Percentiles rank a stretch among this genome's conserved stretches.
These are phyloP conservation scores for Rosa chinensis DNA, from an alignment of 306 rosid genomes.

Conservation along the genomic window DNA sequence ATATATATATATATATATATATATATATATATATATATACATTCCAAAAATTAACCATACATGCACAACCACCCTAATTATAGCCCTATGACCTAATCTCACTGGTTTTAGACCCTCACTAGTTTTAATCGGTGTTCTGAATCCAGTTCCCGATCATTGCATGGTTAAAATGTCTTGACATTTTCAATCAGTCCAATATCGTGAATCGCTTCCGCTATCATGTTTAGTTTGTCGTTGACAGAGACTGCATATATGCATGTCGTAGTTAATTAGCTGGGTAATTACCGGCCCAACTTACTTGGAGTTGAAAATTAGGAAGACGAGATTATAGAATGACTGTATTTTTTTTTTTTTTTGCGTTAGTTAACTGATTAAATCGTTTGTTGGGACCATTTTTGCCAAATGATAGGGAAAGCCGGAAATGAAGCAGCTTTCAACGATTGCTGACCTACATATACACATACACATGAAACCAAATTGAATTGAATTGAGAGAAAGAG, in stretches of 20 bases:
- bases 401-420: not conserved
- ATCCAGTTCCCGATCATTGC: too few species aligned
- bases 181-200: too few species aligned
- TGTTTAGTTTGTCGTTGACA: not conserved
- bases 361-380: not conserved
- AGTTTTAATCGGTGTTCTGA: too few species aligned
- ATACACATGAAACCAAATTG: slow-evolving; percentile 2
- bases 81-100: not conserved
- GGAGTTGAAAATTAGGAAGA: not conserved
- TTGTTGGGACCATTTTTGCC: slow-evolving; percentile 15
- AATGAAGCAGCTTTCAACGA: not conserved
- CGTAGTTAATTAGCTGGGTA: not conserved
- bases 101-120: not conserved
- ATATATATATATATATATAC: not conserved
- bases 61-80: not conserved
- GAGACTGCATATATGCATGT: too few species aligned
- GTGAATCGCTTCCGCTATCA: too few species aligned
- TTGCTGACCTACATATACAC: slow-evolving; percentile 12
- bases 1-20: not conserved
- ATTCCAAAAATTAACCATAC: not conserved
- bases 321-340: not conserved
- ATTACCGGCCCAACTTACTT: not conserved
- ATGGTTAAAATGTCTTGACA: too few species aligned
- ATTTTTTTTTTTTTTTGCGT: not conserved
- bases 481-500: slow-evolving; percentile 11